phyloP scores from a whole-genome alignment of 805 yeast genomes.

The Starmerella sp. region DNA sequence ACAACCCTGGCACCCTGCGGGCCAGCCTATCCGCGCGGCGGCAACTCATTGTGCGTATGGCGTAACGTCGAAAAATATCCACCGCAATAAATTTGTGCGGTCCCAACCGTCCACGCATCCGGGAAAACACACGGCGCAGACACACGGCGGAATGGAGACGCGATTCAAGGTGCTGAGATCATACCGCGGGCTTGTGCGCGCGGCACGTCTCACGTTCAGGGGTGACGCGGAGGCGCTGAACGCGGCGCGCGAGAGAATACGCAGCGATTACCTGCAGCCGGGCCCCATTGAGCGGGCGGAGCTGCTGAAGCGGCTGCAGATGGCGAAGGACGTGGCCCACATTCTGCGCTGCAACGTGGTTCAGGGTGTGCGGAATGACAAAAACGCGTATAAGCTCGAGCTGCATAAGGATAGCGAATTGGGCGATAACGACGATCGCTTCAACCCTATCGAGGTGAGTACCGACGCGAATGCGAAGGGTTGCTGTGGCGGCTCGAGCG shows the following conservation, averaged over 20 bases:
- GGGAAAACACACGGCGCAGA: background rate
- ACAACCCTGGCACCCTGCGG: background rate
- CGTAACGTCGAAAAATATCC: background rate
- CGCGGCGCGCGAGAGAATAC: constrained; percentile 19
- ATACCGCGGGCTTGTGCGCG: constrained; percentile 21
- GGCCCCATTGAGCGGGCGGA: constrained; percentile 22
- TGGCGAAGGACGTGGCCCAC: constrained; percentile 57
- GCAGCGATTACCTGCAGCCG: constrained; percentile 15
- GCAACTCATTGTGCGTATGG: background rate
- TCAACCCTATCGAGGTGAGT: background rate
- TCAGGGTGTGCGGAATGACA: constrained; percentile 47
- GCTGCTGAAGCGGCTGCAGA: constrained; percentile 40
- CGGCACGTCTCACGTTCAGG: constrained; percentile 21
- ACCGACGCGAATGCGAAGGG: constrained; percentile 3
- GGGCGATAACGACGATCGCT: constrained; percentile 63
- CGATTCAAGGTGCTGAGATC: constrained; percentile 13
- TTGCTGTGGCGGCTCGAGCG: constrained; percentile 16
- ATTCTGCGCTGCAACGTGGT: constrained; percentile 70
- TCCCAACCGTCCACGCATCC: constrained; percentile 11
- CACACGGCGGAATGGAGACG: background rate
- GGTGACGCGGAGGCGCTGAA: constrained; percentile 16
- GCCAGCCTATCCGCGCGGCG: background rate
- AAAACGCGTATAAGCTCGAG: constrained; percentile 36
- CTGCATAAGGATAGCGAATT: constrained; percentile 75
- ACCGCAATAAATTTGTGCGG: background rate